These are phyloP conservation scores for Spergularia bocconei DNA, from an alignment of 148 eudicot genomes.

Conservation along the genomic window DNA sequence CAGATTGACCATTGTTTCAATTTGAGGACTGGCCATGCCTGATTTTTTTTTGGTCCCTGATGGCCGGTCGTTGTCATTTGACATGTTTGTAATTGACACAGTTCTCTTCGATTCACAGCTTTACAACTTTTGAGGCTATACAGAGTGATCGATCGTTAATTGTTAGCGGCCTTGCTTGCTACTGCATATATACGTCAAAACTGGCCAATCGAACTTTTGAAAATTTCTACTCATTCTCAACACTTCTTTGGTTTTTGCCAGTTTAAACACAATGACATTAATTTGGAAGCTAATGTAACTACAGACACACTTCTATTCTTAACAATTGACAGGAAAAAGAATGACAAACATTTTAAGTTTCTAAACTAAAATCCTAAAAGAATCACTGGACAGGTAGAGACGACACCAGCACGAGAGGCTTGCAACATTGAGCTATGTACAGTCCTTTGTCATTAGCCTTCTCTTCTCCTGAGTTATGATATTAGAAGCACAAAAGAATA, in stretches of 20 bases:
- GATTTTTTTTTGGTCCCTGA: conserved; percentile 10
- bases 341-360: conserved; percentile 10
- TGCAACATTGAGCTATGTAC: conserved; percentile 29
- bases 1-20: neutral
- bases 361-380: conserved; percentile 23
- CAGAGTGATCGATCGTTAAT: too few species aligned
- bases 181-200: neutral
- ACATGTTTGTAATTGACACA: conserved; percentile 11
- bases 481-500: conserved; percentile 21
- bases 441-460: conserved; percentile 27
- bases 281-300: conserved; percentile 15
- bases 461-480: conserved; percentile 7
- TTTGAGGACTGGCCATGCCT: conserved; percentile 3
- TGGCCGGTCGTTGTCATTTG: conserved; percentile 9
- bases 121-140: too few species aligned
- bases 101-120: neutral
- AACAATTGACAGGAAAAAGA: conserved; percentile 17
- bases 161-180: too few species aligned
- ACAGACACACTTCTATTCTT: conserved; percentile 18
- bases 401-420: neutral
- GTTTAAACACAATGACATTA: conserved; percentile 17
- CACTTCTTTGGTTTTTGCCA: conserved; percentile 2
- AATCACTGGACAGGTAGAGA: conserved; percentile 21
- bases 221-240: neutral
- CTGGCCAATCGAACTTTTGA: neutral